Conservation (phyloP, 352 stramenopile genomes). For the Globisporangium radiosum region DNA sequence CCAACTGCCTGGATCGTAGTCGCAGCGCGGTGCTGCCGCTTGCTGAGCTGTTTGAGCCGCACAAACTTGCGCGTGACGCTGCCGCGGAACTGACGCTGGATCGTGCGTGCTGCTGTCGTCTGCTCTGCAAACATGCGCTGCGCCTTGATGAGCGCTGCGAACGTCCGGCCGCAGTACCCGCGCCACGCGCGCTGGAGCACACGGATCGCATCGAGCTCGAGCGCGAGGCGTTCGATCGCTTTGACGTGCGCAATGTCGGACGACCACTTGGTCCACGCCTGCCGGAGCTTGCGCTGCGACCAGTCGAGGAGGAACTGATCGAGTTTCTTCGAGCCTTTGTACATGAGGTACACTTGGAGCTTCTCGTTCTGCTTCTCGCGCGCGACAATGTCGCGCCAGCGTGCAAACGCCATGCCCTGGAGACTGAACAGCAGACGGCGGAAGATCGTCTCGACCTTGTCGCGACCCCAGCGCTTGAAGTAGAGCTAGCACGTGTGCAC, state of each 20-base stretch:
- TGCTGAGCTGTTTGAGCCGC: slow-evolving; percentile 39
- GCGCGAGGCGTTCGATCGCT: slow-evolving; percentile 34
- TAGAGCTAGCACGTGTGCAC: slow-evolving; percentile 29
- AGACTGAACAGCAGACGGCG: slow-evolving; percentile 59
- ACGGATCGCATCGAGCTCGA: slow-evolving; percentile 42
- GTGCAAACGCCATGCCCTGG: slow-evolving; percentile 49
- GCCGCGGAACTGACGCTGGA: slow-evolving; percentile 58
- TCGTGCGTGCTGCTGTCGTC: slow-evolving; percentile 33
- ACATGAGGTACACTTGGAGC: slow-evolving; percentile 61
- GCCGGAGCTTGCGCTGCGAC: slow-evolving; percentile 53
- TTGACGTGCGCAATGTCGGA: slow-evolving; percentile 45
- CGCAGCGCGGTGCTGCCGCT: slow-evolving; percentile 31
- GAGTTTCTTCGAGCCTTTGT: slow-evolving; percentile 75
- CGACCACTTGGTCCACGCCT: slow-evolving; percentile 70
- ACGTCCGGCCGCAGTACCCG: slow-evolving; percentile 35
- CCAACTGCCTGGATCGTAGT: slow-evolving; percentile 45
- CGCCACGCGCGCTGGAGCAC: slow-evolving; percentile 59
- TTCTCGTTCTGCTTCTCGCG: slow-evolving; percentile 72
- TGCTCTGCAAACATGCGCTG: slow-evolving; percentile 34
- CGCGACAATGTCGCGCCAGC: slow-evolving; percentile 44
- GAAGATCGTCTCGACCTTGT: slow-evolving; percentile 77
- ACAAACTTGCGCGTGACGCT: slow-evolving; percentile 59
- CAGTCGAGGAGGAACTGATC: slow-evolving; percentile 65
- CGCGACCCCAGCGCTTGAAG: slow-evolving; percentile 73
- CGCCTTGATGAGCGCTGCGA: slow-evolving; percentile 38